Percentiles rank a stretch among this genome's conserved stretches.
Conservation (phyloP, 768 basidiomycete genomes). For the Pluteus cervinus region DNA sequence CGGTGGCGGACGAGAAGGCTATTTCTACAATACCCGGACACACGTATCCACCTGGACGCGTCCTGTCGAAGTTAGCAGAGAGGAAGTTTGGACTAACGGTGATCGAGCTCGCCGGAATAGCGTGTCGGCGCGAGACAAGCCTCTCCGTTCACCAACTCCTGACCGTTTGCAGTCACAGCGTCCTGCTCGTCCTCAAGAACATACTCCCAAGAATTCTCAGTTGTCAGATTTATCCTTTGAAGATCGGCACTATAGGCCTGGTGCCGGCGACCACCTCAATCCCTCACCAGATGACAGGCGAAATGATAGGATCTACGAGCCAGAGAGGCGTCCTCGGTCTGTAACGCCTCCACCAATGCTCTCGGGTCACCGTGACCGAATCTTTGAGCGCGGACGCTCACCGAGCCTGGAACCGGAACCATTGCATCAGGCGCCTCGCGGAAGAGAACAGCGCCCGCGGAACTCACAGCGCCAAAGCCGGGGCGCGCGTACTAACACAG, state of each 20-base stretch:
- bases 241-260: slow-evolving; percentile 65
- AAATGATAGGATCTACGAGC: slow-evolving; percentile 11
- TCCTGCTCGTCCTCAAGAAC: slow-evolving; percentile 11
- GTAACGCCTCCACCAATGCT: no score
- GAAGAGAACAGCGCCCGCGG: no score
- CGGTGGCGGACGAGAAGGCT: slow-evolving; percentile 36
- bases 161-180: slow-evolving; percentile 15
- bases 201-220: slow-evolving; percentile 15
- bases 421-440: no score
- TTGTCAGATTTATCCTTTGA: slow-evolving; percentile 38
- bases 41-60: slow-evolving; percentile 53
- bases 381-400: no score
- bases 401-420: no score
- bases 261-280: slow-evolving; percentile 15
- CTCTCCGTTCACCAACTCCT: slow-evolving; percentile 21
- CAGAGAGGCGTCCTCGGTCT: no score
- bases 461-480: no score
- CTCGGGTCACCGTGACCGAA: no score
- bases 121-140: slow-evolving; percentile 18
- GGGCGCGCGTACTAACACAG: slow-evolving; percentile 22
- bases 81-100: slow-evolving; percentile 21
- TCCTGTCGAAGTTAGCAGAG: no score
- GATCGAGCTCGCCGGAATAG: slow-evolving; percentile 18
- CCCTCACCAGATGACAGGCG: slow-evolving; percentile 19
- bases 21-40: slow-evolving; percentile 56